Base-by-base conservation (phyloP, 2,329 filamentous ascomycete genomes). In the Proliferodiscus dingleyae region DNA sequence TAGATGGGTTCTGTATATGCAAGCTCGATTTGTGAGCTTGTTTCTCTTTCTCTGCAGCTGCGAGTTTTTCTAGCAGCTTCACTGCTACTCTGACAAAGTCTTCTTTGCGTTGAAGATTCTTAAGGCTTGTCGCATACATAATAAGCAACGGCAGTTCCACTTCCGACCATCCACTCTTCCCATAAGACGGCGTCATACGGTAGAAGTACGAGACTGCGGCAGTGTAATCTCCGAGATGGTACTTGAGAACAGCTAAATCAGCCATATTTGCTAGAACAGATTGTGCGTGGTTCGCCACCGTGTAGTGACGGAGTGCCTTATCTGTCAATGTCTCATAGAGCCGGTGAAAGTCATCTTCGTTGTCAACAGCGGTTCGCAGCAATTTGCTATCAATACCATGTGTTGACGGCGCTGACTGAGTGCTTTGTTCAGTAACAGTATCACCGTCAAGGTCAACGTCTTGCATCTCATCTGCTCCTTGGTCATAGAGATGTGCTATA, bases 161-260 rank as follows among this genome's bases (percentile, higher is more conserved):
- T 1, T 83, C 71, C 43, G 77, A 81, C 90, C 93, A 97, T 37
- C 83, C 79, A 46, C 78, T 81, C 46, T 84, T 80, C 0, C 84
- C 85, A 56, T 93, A 95, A 51, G 87, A 86, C 0, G 85, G 83
- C 0, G 87, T 84, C 34, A 93, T 81, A 37, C 82, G 77, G 57
- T 85, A 78, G 58, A 98, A 93, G 59, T 87, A 90, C 1, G 77
- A 77, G 0, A 86, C 82, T 1, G 93, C 90, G 1, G 80, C 76
- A 2, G 71, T 72, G 60, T 83, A 90, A 54, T 97, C 87, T 18
- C 78, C 77, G 3, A 87, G 72, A 49, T 86, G 79, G 56, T 84
- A 93, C 59, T 91, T 90, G 41, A 96, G 71, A 4, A 93, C 77
- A 1, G 89, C 93, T 37, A 97, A 75, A 64, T 98, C 93, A 8